phyloP scores from a whole-genome alignment of 768 basidiomycete species.

The Mycena kentingensis region DNA sequence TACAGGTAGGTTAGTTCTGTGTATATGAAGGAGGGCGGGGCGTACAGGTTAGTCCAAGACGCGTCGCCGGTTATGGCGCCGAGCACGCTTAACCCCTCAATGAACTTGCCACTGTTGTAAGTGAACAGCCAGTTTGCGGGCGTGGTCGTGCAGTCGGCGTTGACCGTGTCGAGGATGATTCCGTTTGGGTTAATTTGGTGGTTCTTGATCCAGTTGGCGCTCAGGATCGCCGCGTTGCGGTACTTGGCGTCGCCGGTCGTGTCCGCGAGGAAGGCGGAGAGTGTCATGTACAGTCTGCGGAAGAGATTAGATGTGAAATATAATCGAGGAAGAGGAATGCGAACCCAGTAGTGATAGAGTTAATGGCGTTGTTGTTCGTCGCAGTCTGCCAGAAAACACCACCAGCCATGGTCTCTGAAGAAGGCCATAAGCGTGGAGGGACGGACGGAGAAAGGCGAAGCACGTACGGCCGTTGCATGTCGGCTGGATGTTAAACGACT shows the following conservation, averaged over 20 bases:
- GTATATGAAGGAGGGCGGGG: slow-evolving; percentile 20
- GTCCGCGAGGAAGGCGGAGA: slow-evolving; percentile 53
- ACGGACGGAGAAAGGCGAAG: neutral
- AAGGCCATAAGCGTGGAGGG: neutral
- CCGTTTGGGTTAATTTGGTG: slow-evolving; percentile 45
- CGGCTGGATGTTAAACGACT: slow-evolving; percentile 41
- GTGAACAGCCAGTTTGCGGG: slow-evolving; percentile 52
- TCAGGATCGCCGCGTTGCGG: slow-evolving; percentile 45
- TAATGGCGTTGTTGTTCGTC: slow-evolving; percentile 40
- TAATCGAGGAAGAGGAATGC: slow-evolving; percentile 10
- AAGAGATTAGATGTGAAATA: slow-evolving; percentile 1
- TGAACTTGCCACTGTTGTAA: slow-evolving; percentile 56
- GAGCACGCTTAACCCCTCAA: slow-evolving; percentile 53
- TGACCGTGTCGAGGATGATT: slow-evolving; percentile 50
- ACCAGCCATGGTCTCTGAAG: slow-evolving; percentile 50
- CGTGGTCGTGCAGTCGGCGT: slow-evolving; percentile 50
- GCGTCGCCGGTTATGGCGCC: slow-evolving; percentile 42
- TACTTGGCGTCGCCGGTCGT: slow-evolving; percentile 47
- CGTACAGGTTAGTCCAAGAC: slow-evolving; percentile 44
- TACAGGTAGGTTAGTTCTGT: slow-evolving; percentile 11
- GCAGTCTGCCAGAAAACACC: slow-evolving; percentile 60
- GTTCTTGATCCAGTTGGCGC: slow-evolving; percentile 50
- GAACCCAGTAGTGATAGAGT: slow-evolving; percentile 56
- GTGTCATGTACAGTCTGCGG: slow-evolving; percentile 42
- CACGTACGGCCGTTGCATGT: slow-evolving; percentile 49